Evolutionary conservation across 2,329 filamentous ascomycete genomes (phyloP), one percentile per base, ranked within the genome.

Genomic region (Rutstroemia sp.): DNA sequence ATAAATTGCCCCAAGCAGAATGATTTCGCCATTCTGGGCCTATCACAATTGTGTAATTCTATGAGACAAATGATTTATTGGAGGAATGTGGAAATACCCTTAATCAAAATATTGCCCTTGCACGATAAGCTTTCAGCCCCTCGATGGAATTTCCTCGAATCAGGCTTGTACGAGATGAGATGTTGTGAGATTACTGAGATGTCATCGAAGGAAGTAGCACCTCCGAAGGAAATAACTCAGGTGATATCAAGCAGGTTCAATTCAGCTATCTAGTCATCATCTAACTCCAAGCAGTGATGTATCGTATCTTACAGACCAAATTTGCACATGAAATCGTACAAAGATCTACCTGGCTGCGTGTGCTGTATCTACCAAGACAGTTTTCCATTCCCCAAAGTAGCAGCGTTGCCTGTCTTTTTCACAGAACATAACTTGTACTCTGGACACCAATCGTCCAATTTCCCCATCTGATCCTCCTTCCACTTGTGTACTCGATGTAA

Each of bases 401-500:
- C 51, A 55, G 41, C 42, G 5, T 50, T 39, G 8, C 52, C 46
- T 27, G 49, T 23, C 19, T 42, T 21, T 8, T 60, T 53, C 27
- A 44, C 39, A 27, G 56, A 60, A 48, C 63, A 66, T 19, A 66
- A 53, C 45, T 61, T 63, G 27, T 61, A 63, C 44, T 66, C 64
- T 1, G 64, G 64, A 58, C 64, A 66, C 64, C 64, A 66, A 19
- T 65, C 62, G 52, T 62, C 56, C 45, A 66, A 50, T 17, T 44
- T 58, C 3, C 48, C 38, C 54, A 62, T 56, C 57, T 64, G 56
- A 19, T 60, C 52, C 34, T 64, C 58, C 45, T 59, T 34, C 65
- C 65, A 69, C 25, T 60, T 52, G 25, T 66, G 64, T 2, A 67
- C 66, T 25, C 67, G 66, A 55, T 68, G 65, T 14, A 68, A 56